These are phyloP conservation scores for Aethionema arabicum DNA, from an alignment of 345 rosid genomes.

Conservation along the genomic window DNA sequence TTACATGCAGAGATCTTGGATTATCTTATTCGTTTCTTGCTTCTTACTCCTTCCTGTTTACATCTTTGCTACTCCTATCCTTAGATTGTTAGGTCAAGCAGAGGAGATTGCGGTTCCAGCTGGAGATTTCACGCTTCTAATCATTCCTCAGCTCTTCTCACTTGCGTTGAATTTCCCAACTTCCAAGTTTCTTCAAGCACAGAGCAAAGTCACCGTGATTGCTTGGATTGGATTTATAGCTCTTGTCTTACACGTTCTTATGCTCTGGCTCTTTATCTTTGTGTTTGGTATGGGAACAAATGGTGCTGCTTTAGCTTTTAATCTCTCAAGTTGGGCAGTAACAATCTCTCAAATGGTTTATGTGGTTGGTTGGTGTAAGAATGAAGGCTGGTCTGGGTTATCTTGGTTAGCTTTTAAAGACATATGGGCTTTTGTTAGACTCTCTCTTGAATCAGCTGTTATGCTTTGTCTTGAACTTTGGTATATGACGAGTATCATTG, in stretches of 20 bases:
- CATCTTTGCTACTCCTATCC: not conserved
- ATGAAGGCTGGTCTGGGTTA: slow-evolving; percentile 52
- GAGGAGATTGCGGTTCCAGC: not conserved
- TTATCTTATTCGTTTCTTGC: slow-evolving; percentile 13
- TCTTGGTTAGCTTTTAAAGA: slow-evolving; percentile 52
- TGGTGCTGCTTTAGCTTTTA: not conserved
- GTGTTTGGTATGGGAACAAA: not conserved
- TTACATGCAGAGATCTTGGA: slow-evolving; percentile 62
- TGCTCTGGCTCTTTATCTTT: not conserved
- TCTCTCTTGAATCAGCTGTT: no score
- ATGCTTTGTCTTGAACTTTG: slow-evolving; percentile 7
- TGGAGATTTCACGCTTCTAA: not conserved
- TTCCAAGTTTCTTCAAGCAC: not conserved
- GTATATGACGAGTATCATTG: slow-evolving; percentile 64
- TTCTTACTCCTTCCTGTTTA: not conserved
- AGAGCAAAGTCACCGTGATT: not conserved
- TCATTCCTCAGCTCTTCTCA: not conserved
- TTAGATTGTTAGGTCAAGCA: not conserved
- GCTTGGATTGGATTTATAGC: not conserved
- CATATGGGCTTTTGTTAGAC: slow-evolving; percentile 40
- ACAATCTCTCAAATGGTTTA: slow-evolving; percentile 44
- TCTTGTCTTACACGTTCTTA: not conserved
- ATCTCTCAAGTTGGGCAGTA: slow-evolving; percentile 1
- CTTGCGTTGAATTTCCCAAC: not conserved
- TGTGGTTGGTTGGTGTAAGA: slow-evolving; percentile 42